Percentiles rank a stretch among this genome's conserved stretches.
These are phyloP conservation scores for Zychaea mexicana DNA, from an alignment of 371 early-diverging fungal species.

Conservation along the genomic window DNA sequence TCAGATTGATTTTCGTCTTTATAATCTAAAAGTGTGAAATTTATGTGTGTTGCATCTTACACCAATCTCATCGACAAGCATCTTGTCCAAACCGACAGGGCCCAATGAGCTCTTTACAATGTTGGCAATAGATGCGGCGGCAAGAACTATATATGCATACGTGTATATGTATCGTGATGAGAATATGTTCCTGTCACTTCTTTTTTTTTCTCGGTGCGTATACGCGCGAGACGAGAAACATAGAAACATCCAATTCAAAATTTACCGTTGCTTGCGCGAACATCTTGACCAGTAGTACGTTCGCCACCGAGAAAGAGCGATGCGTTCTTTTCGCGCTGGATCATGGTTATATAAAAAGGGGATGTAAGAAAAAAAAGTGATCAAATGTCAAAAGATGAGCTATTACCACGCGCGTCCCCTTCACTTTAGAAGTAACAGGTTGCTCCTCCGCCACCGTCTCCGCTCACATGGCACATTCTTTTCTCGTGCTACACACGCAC, in stretches of 20 bases:
- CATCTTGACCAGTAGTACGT: constrained; percentile 92
- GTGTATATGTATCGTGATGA: no score
- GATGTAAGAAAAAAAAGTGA: no score
- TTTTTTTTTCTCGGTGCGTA: neutral
- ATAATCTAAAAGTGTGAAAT: no score
- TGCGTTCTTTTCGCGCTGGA: constrained; percentile 36
- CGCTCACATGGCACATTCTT: no score
- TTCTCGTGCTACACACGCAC: no score
- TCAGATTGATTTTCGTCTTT: neutral
- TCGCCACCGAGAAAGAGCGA: constrained; percentile 88
- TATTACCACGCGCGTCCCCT: neutral
- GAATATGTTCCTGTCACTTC: neutral
- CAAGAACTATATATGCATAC: constrained; percentile 62
- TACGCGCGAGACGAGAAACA: neutral
- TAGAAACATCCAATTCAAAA: no score
- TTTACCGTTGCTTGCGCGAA: constrained; percentile 97
- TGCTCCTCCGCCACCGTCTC: no score
- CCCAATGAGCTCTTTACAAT: constrained; percentile 99
- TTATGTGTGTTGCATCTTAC: no score
- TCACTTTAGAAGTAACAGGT: no score
- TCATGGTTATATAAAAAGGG: constrained; percentile 31
- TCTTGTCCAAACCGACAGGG: constrained; percentile 99
- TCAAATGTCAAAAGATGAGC: neutral
- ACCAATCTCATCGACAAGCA: constrained; percentile 99
- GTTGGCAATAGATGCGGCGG: constrained; percentile 91